Evolutionary conservation across 139 green algal species (phyloP), one percentile per base, ranked within the genome.

Genomic region (Eudorina sp.): DNA sequence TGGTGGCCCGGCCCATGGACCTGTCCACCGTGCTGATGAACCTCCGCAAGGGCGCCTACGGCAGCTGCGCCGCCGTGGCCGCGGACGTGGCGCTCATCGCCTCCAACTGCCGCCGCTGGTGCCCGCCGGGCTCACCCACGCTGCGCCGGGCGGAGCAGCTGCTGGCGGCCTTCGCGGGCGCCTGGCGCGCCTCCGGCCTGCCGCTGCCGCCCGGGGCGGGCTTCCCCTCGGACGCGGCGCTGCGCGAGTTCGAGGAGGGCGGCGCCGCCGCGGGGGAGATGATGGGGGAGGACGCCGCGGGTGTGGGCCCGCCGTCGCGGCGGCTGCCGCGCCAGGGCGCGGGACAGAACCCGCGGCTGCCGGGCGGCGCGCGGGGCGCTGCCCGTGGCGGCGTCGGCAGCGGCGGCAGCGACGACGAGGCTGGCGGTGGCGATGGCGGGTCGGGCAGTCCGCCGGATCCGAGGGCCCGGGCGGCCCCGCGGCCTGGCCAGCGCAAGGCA

Each of bases 1-100:
- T 93, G 4, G 79, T 96, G 25, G 18, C 45, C 3, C 89, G 73
- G 3, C 92, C 93, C 79, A 95, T 95, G 93, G 90, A 95, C 76
- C 89, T 96, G 38, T 66, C 66, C 46, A 94, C 84, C 23, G 73
- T 95, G 23, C 74, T 41, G 14, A 51, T 53, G 34, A 83, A 79
- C 58, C 72, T 96, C 40, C 62, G 88, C 18, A 53, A 40, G 21
- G 58, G 76, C 27, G 66, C 70, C 51, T 93, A 93, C 70, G 13
- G 62, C 29, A 31, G 27, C 27, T 64, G 82, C 7, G 36, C 46
- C 16, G 85, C 89, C 1, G 77, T 93, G 21, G 31, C 77, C 18
- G 53, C 75, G 0, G 92, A 92, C 80, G 68, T 92, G 38, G 58
- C 29, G 1, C 82, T 92, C 0, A 82, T 93, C 23, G 92, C 83